Evolutionary conservation across 352 stramenopile species (phyloP).

Genomic region (Peronospora belbahrii): DNA sequence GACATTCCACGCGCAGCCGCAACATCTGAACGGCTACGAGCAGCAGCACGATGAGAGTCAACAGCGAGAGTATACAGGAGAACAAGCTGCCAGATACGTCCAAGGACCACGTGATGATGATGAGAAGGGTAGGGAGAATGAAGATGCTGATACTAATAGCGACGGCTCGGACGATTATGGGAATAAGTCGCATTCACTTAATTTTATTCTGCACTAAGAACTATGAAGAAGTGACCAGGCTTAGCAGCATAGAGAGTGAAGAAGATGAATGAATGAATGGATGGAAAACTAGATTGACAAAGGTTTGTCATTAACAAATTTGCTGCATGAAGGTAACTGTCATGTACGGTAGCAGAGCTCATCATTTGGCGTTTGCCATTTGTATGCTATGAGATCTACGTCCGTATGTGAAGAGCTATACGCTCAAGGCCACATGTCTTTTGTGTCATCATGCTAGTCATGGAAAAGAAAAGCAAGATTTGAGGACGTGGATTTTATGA

Average conservation of each 20-base stretch:
- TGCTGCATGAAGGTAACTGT: no score
- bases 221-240: not conserved
- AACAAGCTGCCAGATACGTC: conserved; percentile 7
- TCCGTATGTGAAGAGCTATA: conserved; percentile 37
- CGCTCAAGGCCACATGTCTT: conserved; percentile 35
- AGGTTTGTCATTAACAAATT: no score
- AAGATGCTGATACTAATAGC: conserved; percentile 23
- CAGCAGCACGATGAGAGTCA: conserved; percentile 8
- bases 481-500: conserved; percentile 14
- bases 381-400: conserved; percentile 4
- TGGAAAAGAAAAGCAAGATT: conserved; percentile 16
- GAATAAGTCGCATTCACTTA: conserved; percentile 74
- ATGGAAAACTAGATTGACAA: no score
- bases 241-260: not conserved
- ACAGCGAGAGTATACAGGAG: conserved; percentile 11
- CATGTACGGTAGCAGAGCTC: conserved; percentile 1
- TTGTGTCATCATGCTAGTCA: conserved; percentile 47
- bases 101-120: conserved; percentile 6
- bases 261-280: not conserved
- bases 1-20: conserved; percentile 6
- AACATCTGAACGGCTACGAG: conserved; percentile 12
- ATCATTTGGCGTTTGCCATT: conserved; percentile 8
- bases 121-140: conserved; percentile 17
- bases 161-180: conserved; percentile 54
- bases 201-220: conserved; percentile 73